Evolutionary conservation across 176 grass and related monocot genomes (phyloP).

Genomic region (Oryza punctata): DNA sequence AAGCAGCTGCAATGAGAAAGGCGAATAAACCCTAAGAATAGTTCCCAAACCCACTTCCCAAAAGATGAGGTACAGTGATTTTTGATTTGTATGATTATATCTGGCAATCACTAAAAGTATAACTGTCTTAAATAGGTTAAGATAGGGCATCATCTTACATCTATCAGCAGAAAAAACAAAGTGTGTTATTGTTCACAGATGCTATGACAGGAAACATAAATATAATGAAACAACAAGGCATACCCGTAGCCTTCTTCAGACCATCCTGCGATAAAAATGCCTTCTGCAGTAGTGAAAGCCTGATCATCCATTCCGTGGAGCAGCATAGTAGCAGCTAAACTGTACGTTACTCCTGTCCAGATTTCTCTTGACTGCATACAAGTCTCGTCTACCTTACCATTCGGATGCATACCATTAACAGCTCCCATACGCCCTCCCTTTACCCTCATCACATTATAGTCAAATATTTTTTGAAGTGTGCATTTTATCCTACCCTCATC

Average conservation of each 20-base stretch:
- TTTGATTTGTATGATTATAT: background rate
- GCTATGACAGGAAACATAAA: background rate
- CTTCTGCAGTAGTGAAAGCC: slow-evolving; percentile 86
- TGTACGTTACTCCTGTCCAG: slow-evolving; percentile 93
- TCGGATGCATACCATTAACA: slow-evolving; percentile 87
- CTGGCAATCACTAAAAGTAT: background rate
- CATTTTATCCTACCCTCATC: slow-evolving; percentile 76
- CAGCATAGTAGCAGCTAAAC: slow-evolving; percentile 86
- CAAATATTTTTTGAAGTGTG: slow-evolving; percentile 91
- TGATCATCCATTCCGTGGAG: slow-evolving; percentile 95
- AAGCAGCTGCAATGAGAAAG: background rate
- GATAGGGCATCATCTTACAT: background rate
- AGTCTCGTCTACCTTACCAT: slow-evolving; percentile 92
- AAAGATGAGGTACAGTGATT: background rate
- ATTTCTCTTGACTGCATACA: slow-evolving; percentile 99
- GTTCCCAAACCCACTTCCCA: background rate
- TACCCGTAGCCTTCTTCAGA: slow-evolving; percentile 96
- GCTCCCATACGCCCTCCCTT: slow-evolving; percentile 92
- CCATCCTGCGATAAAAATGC: slow-evolving; percentile 84
- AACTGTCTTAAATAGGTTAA: background rate
- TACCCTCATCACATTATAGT: slow-evolving; percentile 97
- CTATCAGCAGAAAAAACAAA: slow-evolving; percentile 17
- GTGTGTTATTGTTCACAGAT: slow-evolving; percentile 1
- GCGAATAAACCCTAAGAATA: background rate
- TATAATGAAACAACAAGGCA: slow-evolving; percentile 33